Base-by-base conservation (phyloP, 768 basidiomycete genomes). In the Russula sp. region DNA sequence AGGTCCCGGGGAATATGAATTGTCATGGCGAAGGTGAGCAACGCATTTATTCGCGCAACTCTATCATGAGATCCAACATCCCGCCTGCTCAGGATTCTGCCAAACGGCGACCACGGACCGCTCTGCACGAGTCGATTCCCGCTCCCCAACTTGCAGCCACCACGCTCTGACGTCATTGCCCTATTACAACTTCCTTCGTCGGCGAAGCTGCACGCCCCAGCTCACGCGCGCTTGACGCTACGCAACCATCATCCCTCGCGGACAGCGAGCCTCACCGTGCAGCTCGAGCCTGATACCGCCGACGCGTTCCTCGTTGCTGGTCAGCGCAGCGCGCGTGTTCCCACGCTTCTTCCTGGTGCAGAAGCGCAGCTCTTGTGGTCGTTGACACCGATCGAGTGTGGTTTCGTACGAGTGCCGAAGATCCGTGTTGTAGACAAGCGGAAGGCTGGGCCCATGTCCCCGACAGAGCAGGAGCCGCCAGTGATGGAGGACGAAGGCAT, bases 281-380 rank as follows among this genome's bases (percentile, higher is more conserved):
- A 87, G 39, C 78, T 94, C 34, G 93, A 96, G 58, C 79, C 84
- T 1, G 85, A 87, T 63, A 64, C 75, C 0, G 74, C 80, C 13
- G 90, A 91, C 47, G 78, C 80, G n/a, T 96, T 97, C 73, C 84
- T 94, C 16, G 83, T 94, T 48, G 82, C 90, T 3, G 94, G 95
- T 0, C 71, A 89, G 40, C 78, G 90, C 52, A 82, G 77, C 54
- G 84, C 84, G 3, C 81, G 85, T 10, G 66, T 92, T 9, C 86
- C 91, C 2, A 74, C 88, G 50, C 75, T 98, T n/a, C 76, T 90
- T 48, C 88, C 93, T 0, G 86, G 86, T 6, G 76, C 79, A 32
- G 89, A 91, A 71, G 85, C 85, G 67, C 78, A 73, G 62, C 56
- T 92, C 22, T 74, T 74, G 10, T 93, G 89, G 88, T 81, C 79